phyloP scores from a whole-genome alignment of 495 filamentous ascomycete genomes.

The Tuber calosporum region DNA sequence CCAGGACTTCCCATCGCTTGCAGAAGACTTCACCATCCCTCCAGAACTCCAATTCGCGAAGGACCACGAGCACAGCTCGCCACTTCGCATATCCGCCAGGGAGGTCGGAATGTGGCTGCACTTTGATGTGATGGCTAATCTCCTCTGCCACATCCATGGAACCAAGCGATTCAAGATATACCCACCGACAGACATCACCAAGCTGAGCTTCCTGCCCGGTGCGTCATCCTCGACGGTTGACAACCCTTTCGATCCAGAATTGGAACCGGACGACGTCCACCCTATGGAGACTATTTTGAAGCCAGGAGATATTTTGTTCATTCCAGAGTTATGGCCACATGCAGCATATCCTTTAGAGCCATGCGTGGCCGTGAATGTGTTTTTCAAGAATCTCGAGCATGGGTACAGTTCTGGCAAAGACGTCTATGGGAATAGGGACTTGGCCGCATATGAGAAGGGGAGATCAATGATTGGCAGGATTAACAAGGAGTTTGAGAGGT shows the following conservation, averaged over 20 bases:
- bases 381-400: constrained; percentile 63
- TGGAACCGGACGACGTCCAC: constrained; percentile 49
- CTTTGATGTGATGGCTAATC: constrained; percentile 87
- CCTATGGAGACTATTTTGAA: constrained; percentile 60
- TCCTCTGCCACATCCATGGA: constrained; percentile 72
- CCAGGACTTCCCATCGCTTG: constrained; percentile 63
- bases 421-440: constrained; percentile 81
- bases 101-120: constrained; percentile 82
- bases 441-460: constrained; percentile 75
- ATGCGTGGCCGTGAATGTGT: constrained; percentile 76
- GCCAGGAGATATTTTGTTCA: constrained; percentile 69
- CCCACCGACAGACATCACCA: constrained; percentile 64
- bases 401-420: constrained; percentile 71
- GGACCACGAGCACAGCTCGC: constrained; percentile 66
- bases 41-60: constrained; percentile 53
- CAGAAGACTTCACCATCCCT: constrained; percentile 64
- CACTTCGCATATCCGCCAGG: constrained; percentile 69
- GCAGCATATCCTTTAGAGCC: constrained; percentile 56
- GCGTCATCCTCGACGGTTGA: constrained; percentile 66
- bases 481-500: constrained; percentile 55
- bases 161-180: constrained; percentile 67
- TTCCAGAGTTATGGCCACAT: constrained; percentile 78
- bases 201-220: constrained; percentile 64
- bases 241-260: constrained; percentile 56
- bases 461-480: constrained; percentile 65